phyloP scores from a whole-genome alignment of 352 stramenopile genomes.

The Paralagenidium karlingii region DNA sequence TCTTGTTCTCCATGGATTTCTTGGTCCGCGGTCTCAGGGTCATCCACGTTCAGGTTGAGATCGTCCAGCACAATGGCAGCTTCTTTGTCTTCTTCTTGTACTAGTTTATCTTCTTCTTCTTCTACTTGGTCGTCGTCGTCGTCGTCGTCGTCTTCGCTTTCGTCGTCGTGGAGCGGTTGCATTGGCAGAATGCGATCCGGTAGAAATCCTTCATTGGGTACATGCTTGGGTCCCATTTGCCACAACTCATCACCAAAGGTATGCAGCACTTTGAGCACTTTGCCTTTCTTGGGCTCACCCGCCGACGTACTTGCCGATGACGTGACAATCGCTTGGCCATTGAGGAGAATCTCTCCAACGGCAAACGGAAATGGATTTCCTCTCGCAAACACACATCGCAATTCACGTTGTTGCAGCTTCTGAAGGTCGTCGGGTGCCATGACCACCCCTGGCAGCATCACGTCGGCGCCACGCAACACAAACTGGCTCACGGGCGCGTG shows the following conservation, averaged over 20 bases:
- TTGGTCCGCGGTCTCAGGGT: conserved; percentile 16
- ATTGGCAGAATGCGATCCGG: conserved; percentile 21
- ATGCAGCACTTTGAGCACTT: conserved; percentile 15
- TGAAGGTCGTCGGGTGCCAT: conserved; percentile 34
- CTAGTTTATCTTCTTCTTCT: conserved; percentile 1
- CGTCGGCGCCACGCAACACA: conserved; percentile 60
- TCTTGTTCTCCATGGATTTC: conserved; percentile 15
- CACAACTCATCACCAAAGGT: conserved; percentile 63
- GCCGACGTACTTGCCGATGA: not conserved
- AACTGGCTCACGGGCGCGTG: conserved; percentile 75
- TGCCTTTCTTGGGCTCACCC: not conserved
- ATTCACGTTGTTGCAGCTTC: conserved; percentile 43
- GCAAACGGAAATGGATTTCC: conserved; percentile 68
- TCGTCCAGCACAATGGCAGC: too few relatives aligned
- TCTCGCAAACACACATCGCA: conserved; percentile 52
- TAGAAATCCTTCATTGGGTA: conserved; percentile 55
- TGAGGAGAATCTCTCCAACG: conserved; percentile 62
- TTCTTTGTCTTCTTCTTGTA: conserved; percentile 1
- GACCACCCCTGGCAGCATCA: conserved; percentile 77
- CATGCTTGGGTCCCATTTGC: conserved; percentile 48
- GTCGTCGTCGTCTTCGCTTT: conserved; percentile 3
- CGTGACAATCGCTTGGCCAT: too few relatives aligned
- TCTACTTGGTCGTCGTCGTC: conserved; percentile 3
- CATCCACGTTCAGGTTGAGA: conserved; percentile 10
- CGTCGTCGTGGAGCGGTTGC: not conserved